Base-by-base conservation (phyloP, 352 stramenopile genomes). In the Pythium coloratum region DNA sequence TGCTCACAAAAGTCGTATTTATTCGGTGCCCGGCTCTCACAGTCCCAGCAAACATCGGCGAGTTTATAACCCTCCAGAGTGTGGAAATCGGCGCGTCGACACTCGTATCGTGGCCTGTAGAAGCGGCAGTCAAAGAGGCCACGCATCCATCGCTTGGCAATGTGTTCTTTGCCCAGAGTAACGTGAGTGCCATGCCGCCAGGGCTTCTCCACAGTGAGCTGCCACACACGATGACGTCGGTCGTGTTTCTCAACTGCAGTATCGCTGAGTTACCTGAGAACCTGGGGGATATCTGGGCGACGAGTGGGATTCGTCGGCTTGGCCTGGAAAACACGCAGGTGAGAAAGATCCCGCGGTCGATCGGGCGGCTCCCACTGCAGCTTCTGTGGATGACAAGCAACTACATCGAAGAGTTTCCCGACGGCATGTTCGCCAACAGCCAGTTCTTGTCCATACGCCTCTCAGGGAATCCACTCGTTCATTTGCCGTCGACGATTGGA, bases 21-120 rank as follows among this genome's bases (percentile, higher is more conserved):
- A 59, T 36, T 0, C 69, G 71, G 50, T 76, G 64, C 18, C 60
- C 64, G 2, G 60, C 59, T 3, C 53, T 76, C 3, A 8, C 51
- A 1, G 20, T 76, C 3, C 64, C 65, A 14, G 2, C 33, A 1
- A 33, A 47, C 10, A 46, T 72, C 14, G 46, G 33, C 8, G 46
- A 67, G 36, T 76, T 70, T 26, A 5, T 24, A 0, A 13, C 14
- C 2, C 34, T 76, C 1, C 16, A 60, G 2, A 20, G 10, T 2
- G 0, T 71, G 7, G 59, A 67, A 20, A 53, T 69, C 34, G 60
- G 30, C 47, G 68, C 67, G 33, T 57, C 34, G 20, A 63, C 67
- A 46, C 38, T 73, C 7, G 30, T 58, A 0, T 32, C 64, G 5
- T 73, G 67, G 67, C 55, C 60, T 2, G 18, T 2, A 16, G 30